Conservation (phyloP, 2,329 filamentous ascomycete genomes). For the Phialemoniopsis sp. region DNA sequence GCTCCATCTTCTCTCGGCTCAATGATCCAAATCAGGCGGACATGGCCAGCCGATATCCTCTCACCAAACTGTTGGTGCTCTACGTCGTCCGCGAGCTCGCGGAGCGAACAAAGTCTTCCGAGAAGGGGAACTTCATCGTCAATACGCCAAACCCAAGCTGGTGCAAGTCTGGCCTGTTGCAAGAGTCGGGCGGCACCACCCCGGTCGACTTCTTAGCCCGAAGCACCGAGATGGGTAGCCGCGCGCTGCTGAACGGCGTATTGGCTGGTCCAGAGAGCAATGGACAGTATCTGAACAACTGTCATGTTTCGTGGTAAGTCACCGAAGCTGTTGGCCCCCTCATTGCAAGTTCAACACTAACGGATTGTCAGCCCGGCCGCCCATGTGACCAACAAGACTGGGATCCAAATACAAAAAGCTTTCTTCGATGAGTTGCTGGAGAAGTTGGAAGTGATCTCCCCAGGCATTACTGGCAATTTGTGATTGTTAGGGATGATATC, state of each 20-base stretch:
- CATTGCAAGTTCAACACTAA: background rate
- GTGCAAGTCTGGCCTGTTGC: slow-evolving; percentile 27
- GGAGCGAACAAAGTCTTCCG: slow-evolving; percentile 1
- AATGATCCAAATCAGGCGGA: slow-evolving; percentile 17
- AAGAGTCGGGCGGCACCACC: slow-evolving; percentile 1
- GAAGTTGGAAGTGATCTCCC: slow-evolving; percentile 23
- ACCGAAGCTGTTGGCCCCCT: no score
- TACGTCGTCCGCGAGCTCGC: slow-evolving; percentile 24
- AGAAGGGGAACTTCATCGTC: slow-evolving; percentile 18
- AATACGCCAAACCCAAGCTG: slow-evolving; percentile 36
- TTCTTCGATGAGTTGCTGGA: slow-evolving; percentile 26
- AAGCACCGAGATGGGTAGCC: slow-evolving; percentile 38
- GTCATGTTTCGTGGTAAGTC: slow-evolving; percentile 5
- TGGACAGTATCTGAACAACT: slow-evolving; percentile 26
- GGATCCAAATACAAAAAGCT: slow-evolving; percentile 19
- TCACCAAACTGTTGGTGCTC: slow-evolving; percentile 25
- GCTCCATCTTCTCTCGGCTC: slow-evolving; percentile 20
- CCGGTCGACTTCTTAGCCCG: slow-evolving; percentile 27
- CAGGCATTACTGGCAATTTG: slow-evolving; percentile 16
- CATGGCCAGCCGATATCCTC: slow-evolving; percentile 22
- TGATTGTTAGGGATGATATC: no score
- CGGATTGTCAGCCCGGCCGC: slow-evolving; percentile 14
- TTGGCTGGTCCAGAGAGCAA: slow-evolving; percentile 22
- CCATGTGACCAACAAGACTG: slow-evolving; percentile 24
- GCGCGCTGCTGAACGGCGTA: slow-evolving; percentile 21